phyloP scores from a whole-genome alignment of 73 alveolate genomes.

The Blepharisma japonicum region DNA sequence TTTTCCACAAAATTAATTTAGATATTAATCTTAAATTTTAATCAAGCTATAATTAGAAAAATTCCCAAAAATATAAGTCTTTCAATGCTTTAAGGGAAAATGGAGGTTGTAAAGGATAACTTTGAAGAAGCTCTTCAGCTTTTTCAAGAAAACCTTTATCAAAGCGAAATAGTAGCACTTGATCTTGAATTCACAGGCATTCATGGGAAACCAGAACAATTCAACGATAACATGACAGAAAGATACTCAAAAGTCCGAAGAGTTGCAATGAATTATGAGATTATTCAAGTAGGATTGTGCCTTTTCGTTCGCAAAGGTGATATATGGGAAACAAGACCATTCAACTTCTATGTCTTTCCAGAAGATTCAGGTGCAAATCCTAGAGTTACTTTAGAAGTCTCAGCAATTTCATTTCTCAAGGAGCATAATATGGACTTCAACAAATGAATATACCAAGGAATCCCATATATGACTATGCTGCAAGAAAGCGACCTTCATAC shows the following conservation, averaged over 20 bases:
- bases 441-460: conserved; percentile 11
- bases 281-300: conserved; percentile 13
- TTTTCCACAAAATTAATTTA: too few species aligned
- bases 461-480: not conserved
- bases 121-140: conserved; percentile 15
- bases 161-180: conserved; percentile 11
- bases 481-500: conserved; percentile 12
- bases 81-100: not conserved
- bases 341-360: conserved; percentile 25
- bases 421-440: conserved; percentile 28
- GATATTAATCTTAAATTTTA: too few species aligned
- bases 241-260: conserved; percentile 19
- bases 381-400: not conserved
- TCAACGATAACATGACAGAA: not conserved
- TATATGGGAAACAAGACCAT: conserved; percentile 11
- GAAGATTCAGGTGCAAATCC: conserved; percentile 17
- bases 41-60: too few species aligned
- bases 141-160: not conserved
- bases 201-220: conserved; percentile 1
- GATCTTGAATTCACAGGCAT: conserved; percentile 25
- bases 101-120: conserved; percentile 17
- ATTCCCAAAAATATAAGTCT: too few species aligned
- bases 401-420: conserved; percentile 7
- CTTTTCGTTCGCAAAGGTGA: not conserved
- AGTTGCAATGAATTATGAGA: not conserved